These are phyloP conservation scores for Raphanus sativus DNA, from an alignment of 345 rosid genomes.

Conservation along the genomic window DNA sequence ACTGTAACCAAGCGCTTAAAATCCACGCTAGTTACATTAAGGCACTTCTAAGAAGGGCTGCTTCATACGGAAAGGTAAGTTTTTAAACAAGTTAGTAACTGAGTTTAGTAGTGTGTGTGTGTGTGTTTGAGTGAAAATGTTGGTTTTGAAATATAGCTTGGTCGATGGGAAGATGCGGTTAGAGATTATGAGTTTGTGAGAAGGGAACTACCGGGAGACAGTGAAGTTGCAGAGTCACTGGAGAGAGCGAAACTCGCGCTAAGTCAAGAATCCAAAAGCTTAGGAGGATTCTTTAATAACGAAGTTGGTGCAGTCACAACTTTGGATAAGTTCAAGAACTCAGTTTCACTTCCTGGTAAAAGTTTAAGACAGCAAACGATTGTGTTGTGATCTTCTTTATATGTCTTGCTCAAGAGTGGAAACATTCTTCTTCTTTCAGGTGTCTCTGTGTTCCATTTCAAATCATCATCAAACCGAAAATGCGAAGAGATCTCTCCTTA, in stretches of 20 bases:
- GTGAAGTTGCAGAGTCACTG: conserved; percentile 66
- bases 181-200: conserved; percentile 78
- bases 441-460: conserved; percentile 43
- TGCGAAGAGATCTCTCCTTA: conserved; percentile 39
- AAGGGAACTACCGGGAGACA: conserved; percentile 78
- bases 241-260: conserved; percentile 67
- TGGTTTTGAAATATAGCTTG: conserved; percentile 25
- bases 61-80: conserved; percentile 81
- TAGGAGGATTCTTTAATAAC: conserved; percentile 53
- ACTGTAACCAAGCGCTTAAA: conserved; percentile 76
- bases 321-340: conserved; percentile 56
- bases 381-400: no score
- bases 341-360: conserved; percentile 56
- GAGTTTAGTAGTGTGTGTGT: neutral
- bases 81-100: neutral
- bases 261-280: conserved; percentile 47
- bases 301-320: conserved; percentile 62
- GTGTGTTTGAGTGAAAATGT: conserved; percentile 23
- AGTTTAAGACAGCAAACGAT: neutral
- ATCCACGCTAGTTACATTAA: conserved; percentile 74
- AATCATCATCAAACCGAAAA: conserved; percentile 32
- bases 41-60: conserved; percentile 89
- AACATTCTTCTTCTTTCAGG: conserved; percentile 37
- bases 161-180: conserved; percentile 82
- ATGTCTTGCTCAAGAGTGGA: conserved; percentile 19